Base-by-base conservation (phyloP, 495 filamentous ascomycete genomes). In the Parathielavia hyrcaniae region DNA sequence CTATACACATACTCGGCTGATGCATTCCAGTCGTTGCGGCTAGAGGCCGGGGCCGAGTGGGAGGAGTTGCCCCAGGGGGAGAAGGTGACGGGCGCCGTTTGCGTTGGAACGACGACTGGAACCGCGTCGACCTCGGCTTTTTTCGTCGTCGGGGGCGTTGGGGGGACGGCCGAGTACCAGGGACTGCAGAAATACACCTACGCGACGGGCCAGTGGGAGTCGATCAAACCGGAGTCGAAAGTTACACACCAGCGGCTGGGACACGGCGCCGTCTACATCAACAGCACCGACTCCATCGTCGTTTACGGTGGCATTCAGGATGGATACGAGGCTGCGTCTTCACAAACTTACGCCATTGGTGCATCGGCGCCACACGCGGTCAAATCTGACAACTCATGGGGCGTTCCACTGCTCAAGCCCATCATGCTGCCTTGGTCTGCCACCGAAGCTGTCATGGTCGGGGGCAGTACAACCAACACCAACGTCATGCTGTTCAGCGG, bases 111-210 rank as follows among this genome's bases (percentile, higher is more conserved):
- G 16, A 81, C 80, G 19, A 74, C 81, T 17, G 71, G 83, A 36
- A 73, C 83, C 60, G 46, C 66, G 11, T 69, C 72, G 46, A 67
- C 69, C 12, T 75, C 78, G n/a, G 84, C 82, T 9, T 78, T 98
- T 13, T 97, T 89, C 62, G 79, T 98, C 56, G 83, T 98, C 45
- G 93, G 93, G 44, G 93, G 93, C 36, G 79, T 78, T 47, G 73
- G 77, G 16, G 71, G 73, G 12, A 66, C 72, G 19, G 67, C 64
- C 5, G 75, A 81, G 32, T 95, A 90, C 64, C 68, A 79, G 32
- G 93, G 93, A n/a, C 68, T 98, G 26, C 91, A 96, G 66, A 82
- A 86, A 59, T 98, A 83, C 65, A 83, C 82, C 0, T 97, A 96
- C 68, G 72, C 79, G n/a, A 80, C 83, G 46, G 73, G 81, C 53